Evolutionary conservation across 768 basidiomycete genomes (phyloP).

Genomic region (Lepiota brunneoincarnata): DNA sequence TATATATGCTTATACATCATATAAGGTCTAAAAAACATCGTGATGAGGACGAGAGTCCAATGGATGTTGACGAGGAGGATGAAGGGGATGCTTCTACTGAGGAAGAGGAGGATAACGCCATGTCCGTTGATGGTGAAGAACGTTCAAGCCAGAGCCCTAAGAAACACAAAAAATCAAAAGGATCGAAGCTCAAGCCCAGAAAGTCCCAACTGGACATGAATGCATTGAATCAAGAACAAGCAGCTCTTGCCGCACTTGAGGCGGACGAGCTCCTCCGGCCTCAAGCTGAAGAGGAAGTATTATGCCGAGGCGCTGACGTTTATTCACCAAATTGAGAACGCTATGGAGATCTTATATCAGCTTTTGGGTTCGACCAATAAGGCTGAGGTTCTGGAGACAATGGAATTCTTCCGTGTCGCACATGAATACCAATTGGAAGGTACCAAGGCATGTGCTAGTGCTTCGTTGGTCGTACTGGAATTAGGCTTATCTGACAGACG

Average conservation of each 20-base stretch:
- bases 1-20: neutral
- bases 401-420: slow-evolving; percentile 86
- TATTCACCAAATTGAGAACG: slow-evolving; percentile 56
- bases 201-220: slow-evolving; percentile 69
- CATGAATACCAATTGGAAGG: slow-evolving; percentile 78
- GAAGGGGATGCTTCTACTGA: slow-evolving; percentile 36
- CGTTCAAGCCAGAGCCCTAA: slow-evolving; percentile 26
- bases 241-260: slow-evolving; percentile 65
- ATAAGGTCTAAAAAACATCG: slow-evolving; percentile 25
- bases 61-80: slow-evolving; percentile 54
- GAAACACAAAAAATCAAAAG: slow-evolving; percentile 40
- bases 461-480: neutral
- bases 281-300: slow-evolving; percentile 80
- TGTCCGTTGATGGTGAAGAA: slow-evolving; percentile 39
- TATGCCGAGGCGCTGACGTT: slow-evolving; percentile 84
- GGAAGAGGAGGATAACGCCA: slow-evolving; percentile 29
- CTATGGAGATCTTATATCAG: slow-evolving; percentile 70
- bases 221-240: slow-evolving; percentile 69
- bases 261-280: slow-evolving; percentile 59
- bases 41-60: slow-evolving; percentile 37
- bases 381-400: slow-evolving; percentile 77
- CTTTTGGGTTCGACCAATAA: slow-evolving; percentile 86
- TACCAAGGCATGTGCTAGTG: slow-evolving; percentile 55
- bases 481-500: neutral
- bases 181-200: slow-evolving; percentile 51